Base-by-base conservation (phyloP, 306 rosid genomes). In the Canavalia gladiata region DNA sequence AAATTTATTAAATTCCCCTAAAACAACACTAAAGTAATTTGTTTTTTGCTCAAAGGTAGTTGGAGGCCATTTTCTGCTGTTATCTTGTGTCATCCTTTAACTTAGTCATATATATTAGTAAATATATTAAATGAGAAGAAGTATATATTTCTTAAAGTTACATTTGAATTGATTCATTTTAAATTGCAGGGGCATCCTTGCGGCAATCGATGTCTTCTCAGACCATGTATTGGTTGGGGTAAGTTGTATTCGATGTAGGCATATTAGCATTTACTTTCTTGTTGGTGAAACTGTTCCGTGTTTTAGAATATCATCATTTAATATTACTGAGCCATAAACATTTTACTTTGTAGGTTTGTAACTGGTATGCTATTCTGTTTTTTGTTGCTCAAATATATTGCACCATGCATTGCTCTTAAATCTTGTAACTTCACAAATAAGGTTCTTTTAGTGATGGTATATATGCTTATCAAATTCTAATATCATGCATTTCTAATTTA, bases 181-280 rank as follows among this genome's bases (percentile, higher is more conserved):
- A 46, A 39, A 83, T 77, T 84, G 81, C 96, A 95, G 99, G 88
- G 99, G 98, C 69, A 93, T 95, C 84, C 95, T 95, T 80, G 90
- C 99, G 4, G 99, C 99, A 83, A 77, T 93, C 73, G 98, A 91
- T 82, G 91, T 91, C 82, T 91, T 95, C 84, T 87, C 96, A 83
- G 90, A 67, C 29, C 93, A 95, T 83, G 83, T 84, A 58, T 77
- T 95, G 86, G 96, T 92, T 73, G 99, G 98, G 94, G 99, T 95
- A 90, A 93, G 99, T 88, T 88, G 47, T 55, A 78, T 54, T 11
- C 51, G 43, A 39, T 66, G 42, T 51, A 52, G 6, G 29, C 68
- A 52, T 76, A 56, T 41, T 67, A 51, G 54, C 45, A 73, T 74
- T 68, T 35, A 42, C 18, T 75, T 57, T 76, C 59, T 70, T 75